Base-by-base conservation (phyloP, 441 rosid genomes). In the Dalechampia spathulata region DNA sequence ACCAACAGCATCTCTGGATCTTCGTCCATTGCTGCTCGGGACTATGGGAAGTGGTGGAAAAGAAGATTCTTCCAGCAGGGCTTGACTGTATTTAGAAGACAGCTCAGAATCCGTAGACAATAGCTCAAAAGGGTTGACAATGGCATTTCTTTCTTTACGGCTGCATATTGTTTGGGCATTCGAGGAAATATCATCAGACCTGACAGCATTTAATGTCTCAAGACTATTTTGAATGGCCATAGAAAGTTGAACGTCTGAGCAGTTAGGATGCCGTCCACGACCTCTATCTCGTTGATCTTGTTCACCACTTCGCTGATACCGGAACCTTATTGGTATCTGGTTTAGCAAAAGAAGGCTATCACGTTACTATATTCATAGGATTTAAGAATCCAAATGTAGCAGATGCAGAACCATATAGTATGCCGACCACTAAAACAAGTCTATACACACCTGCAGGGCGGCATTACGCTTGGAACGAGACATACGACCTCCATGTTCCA, bases 261-360 rank as follows among this genome's bases (percentile, higher is more conserved):
- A n/a, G 55, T 75, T 55, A 65, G 20, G 49, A 66, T 14, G 64
- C 19, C 54, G 41, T 58, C 52, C 48, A 72, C 71, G 32, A 61
- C 69, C 71, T 77, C 94, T 82, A 72, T 88, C 85, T 39, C 76
- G 95, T 41, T 75, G 86, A 65, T 61, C 78, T 28, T 79, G 86
- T 14, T 78, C 92, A 67, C 59, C 74, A 58, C 66, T 73, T 42
- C 77, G 76, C 32, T 57, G 73, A 58, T 74, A 84, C 15, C 72
- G 75, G 60, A 89, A 89, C 77, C 90, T 82, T n/a, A 83, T 81
- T 17, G 95, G 95, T 61, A 89, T 82, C 92, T 89, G 76, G 32
- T 43, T 2, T 49, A n/a, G 58, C 48, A 26, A 49, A 28, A 12
- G 19, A 37, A 40, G 37, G 14, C 2, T 38, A 23, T 51, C 21